phyloP scores from a whole-genome alignment of 1,284 basidiomycete genomes.

The Sanguinoderma infundibulare region DNA sequence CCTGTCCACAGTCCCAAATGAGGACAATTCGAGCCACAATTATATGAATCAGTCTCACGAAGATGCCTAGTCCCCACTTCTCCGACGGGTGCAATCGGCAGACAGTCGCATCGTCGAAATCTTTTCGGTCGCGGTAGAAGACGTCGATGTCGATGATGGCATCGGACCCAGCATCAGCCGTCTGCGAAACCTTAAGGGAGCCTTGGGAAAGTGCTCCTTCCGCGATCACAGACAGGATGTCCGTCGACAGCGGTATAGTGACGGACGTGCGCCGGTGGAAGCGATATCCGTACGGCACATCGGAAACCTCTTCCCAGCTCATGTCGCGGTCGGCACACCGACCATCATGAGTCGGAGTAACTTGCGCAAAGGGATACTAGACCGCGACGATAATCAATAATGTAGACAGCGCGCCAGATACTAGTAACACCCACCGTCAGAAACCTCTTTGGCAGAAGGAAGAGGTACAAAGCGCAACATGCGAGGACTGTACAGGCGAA shows the following conservation, averaged over 20 bases:
- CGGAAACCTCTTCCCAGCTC: neutral
- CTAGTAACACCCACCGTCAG: neutral
- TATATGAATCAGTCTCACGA: conserved; percentile 22
- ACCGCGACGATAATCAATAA: neutral
- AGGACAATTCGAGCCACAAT: neutral
- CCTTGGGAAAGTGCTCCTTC: conserved; percentile 32
- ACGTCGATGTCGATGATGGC: conserved; percentile 30
- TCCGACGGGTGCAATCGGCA: conserved; percentile 28
- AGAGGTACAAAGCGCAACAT: conserved; percentile 1
- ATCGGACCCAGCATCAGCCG: conserved; percentile 11
- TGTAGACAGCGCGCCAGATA: neutral
- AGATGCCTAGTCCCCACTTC: conserved; percentile 34
- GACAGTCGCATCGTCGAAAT: conserved; percentile 23
- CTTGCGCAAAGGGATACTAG: neutral
- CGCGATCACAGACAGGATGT: conserved; percentile 31
- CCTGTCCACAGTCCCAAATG: conserved; percentile 14
- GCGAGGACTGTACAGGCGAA: conserved; percentile 15
- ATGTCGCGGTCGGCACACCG: neutral
- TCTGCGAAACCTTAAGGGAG: conserved; percentile 26
- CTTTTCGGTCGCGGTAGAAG: conserved; percentile 22
- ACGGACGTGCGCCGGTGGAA: conserved; percentile 19
- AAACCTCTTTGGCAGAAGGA: neutral
- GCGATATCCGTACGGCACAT: neutral
- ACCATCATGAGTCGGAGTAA: neutral
- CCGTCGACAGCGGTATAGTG: conserved; percentile 28